Percentiles rank a stretch among this genome's conserved stretches.
Evolutionary conservation across 1,284 basidiomycete species (phyloP).

Genomic region (Cryptococcus deneoformans): DNA sequence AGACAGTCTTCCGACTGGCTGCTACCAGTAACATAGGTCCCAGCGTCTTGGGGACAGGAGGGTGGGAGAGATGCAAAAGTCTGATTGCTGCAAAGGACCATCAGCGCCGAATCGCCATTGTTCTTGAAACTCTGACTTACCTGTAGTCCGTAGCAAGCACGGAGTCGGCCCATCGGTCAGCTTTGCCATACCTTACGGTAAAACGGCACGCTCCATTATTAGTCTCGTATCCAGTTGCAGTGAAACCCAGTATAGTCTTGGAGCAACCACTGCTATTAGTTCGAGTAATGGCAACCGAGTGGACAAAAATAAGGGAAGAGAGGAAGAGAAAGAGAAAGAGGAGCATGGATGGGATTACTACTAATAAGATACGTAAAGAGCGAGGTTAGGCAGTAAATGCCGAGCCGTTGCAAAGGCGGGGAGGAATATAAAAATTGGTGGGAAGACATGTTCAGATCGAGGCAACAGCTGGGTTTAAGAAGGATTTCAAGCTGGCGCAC

Average conservation of each 20-base stretch:
- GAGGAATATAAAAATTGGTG: neutral
- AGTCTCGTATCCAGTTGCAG: slow-evolving; percentile 1
- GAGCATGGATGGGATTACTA: neutral
- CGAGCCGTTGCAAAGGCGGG: neutral
- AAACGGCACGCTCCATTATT: slow-evolving; percentile 35
- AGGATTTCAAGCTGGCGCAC: too few relatives aligned
- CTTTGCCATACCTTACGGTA: slow-evolving; percentile 33
- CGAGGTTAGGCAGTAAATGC: neutral
- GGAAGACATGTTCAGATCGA: too few relatives aligned
- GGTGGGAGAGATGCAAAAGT: slow-evolving; percentile 61
- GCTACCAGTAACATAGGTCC: slow-evolving; percentile 45
- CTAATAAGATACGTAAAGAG: neutral
- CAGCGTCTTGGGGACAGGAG: slow-evolving; percentile 61
- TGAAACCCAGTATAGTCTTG: neutral
- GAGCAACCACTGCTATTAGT: neutral
- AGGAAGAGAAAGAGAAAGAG: neutral
- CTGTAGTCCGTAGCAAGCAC: slow-evolving; percentile 1
- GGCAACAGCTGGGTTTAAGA: too few relatives aligned
- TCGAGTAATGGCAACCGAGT: neutral
- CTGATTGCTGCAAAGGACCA: slow-evolving; percentile 12
- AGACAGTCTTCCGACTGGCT: slow-evolving; percentile 70
- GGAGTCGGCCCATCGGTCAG: slow-evolving; percentile 32
- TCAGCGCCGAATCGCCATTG: neutral
- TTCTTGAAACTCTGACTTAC: slow-evolving; percentile 15
- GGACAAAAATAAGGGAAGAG: neutral